Conservation (phyloP, 805 yeast species). For the Candida orba region DNA sequence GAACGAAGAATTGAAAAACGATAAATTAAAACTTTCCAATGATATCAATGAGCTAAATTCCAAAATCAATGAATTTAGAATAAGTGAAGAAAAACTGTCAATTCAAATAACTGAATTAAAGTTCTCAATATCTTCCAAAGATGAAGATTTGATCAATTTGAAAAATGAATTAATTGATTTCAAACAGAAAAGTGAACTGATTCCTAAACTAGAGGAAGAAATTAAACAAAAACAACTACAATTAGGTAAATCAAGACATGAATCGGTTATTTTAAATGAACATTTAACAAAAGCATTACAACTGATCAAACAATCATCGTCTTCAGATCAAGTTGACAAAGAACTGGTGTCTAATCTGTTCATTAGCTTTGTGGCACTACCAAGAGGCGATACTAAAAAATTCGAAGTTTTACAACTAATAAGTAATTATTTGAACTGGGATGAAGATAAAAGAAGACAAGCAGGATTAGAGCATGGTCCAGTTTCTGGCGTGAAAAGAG, state of each 20-base stretch:
- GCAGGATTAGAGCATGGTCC: conserved; percentile 55
- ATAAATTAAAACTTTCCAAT: background rate
- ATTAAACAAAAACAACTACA: conserved; percentile 65
- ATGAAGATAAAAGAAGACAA: conserved; percentile 64
- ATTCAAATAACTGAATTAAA: background rate
- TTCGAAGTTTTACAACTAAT: conserved; percentile 86
- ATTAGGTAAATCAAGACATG: conserved; percentile 90
- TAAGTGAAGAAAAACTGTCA: background rate
- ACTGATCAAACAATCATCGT: conserved; percentile 70
- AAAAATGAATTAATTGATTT: background rate
- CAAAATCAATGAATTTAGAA: conserved; percentile 6
- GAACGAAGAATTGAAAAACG: background rate
- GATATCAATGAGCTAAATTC: conserved; percentile 12
- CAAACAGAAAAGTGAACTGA: conserved; percentile 6
- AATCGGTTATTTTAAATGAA: conserved; percentile 87
- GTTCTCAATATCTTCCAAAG: background rate
- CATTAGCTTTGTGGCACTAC: conserved; percentile 76
- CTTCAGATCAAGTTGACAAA: conserved; percentile 74
- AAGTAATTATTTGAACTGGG: conserved; percentile 83
- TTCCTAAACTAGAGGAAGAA: conserved; percentile 40
- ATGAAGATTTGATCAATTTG: background rate
- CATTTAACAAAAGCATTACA: conserved; percentile 91
- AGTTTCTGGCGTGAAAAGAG: conserved; percentile 8
- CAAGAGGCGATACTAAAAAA: conserved; percentile 90
- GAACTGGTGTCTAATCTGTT: conserved; percentile 83